These are phyloP conservation scores for Baorangia bicolor DNA, from an alignment of 768 basidiomycete genomes.

Conservation along the genomic window DNA sequence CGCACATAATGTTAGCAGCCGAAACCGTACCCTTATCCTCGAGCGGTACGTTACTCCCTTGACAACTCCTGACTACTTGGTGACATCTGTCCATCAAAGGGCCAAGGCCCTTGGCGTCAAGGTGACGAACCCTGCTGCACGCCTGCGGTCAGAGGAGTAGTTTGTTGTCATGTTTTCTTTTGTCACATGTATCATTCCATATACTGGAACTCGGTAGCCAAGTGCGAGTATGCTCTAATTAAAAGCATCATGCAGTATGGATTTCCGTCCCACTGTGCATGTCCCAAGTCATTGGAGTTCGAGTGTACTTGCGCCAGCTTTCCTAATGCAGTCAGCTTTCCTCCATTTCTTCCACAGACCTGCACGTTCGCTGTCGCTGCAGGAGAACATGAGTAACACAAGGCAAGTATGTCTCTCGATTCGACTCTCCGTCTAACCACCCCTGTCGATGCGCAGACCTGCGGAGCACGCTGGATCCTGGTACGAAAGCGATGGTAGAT, in stretches of 20 bases:
- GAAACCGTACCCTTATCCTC: conserved; percentile 88
- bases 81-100: conserved; percentile 38
- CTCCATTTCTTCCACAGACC: conserved; percentile 16
- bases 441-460: conserved; percentile 33
- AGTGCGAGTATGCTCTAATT: conserved; percentile 47
- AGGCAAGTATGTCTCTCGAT: conserved; percentile 22
- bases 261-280: not conserved
- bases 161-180: conserved; percentile 39
- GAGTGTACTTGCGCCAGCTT: conserved; percentile 1
- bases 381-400: conserved; percentile 23
- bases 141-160: conserved; percentile 93
- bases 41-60: conserved; percentile 59
- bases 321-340: conserved; percentile 27
- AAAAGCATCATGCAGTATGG: conserved; percentile 17
- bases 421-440: not conserved
- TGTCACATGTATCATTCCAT: conserved; percentile 45
- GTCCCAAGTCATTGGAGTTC: not conserved
- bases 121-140: conserved; percentile 90
- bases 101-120: conserved; percentile 87
- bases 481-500: conserved; percentile 74
- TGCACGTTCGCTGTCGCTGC: conserved; percentile 9
- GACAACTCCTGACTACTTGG: not conserved
- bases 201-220: conserved; percentile 50
- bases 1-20: conserved; percentile 93
- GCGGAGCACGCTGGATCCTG: conserved; percentile 90